Evolutionary conservation across 169 alveolate genomes (phyloP).

Genomic region (Pseudocohnilembus persalinus): DNA sequence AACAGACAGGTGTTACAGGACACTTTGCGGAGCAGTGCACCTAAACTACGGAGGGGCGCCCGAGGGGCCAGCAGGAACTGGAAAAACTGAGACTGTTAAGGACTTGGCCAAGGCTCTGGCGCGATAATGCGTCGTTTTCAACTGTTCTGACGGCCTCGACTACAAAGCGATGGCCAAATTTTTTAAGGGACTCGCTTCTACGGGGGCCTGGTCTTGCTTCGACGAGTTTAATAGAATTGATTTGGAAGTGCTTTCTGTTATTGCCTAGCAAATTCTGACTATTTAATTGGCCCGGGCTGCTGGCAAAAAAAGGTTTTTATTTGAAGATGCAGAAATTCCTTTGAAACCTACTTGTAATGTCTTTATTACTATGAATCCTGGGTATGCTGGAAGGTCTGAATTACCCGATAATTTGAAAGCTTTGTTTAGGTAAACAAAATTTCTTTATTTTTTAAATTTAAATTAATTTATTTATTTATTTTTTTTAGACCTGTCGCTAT

Average conservation of each 20-base stretch:
- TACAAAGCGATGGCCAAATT: slow-evolving; percentile 70
- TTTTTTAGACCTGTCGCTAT: slow-evolving; percentile 90
- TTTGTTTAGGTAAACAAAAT: slow-evolving; percentile 81
- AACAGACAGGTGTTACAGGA: slow-evolving; percentile 89
- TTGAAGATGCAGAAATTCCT: slow-evolving; percentile 84
- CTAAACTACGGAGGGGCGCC: slow-evolving; percentile 92
- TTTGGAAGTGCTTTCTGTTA: slow-evolving; percentile 89
- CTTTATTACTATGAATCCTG: slow-evolving; percentile 89
- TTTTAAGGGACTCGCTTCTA: slow-evolving; percentile 88
- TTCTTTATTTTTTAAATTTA: slow-evolving; percentile 80
- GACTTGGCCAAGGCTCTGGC: slow-evolving; percentile 90
- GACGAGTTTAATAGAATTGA: slow-evolving; percentile 90
- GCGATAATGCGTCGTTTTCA: slow-evolving; percentile 88
- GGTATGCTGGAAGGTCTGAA: slow-evolving; percentile 88
- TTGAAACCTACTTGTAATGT: slow-evolving; percentile 79
- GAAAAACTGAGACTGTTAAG: slow-evolving; percentile 90
- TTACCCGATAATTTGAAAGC: slow-evolving; percentile 84
- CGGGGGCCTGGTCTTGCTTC: slow-evolving; percentile 91
- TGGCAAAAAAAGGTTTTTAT: slow-evolving; percentile 78
- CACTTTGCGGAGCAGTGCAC: slow-evolving; percentile 85
- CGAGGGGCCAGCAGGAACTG: slow-evolving; percentile 92
- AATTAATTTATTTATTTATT: too few species aligned
- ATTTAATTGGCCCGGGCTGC: slow-evolving; percentile 80
- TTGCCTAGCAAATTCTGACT: slow-evolving; percentile 83
- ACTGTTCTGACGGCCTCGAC: slow-evolving; percentile 91